Evolutionary conservation across 1,284 basidiomycete species (phyloP).

Genomic region (Malassezia psittaci): DNA sequence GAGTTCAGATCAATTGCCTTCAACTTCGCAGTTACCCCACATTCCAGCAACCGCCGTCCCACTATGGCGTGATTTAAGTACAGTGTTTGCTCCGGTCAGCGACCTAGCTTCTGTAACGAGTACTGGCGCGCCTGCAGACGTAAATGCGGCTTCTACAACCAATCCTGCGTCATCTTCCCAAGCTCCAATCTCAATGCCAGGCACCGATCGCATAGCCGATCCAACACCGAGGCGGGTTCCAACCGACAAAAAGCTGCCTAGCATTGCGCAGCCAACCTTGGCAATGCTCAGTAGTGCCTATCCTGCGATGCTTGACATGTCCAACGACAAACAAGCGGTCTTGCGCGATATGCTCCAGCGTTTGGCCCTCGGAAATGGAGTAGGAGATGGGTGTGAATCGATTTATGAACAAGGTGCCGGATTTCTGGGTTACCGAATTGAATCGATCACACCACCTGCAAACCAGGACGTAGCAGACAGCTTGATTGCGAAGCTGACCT

Average conservation of each 20-base stretch:
- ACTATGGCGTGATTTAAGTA: slow-evolving; percentile 30
- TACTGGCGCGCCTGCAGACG: neutral
- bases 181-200: neutral
- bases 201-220: slow-evolving; percentile 18
- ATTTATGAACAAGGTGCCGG: slow-evolving; percentile 22
- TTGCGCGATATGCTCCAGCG: slow-evolving; percentile 35
- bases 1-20: slow-evolving; percentile 33
- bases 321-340: slow-evolving; percentile 25
- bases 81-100: slow-evolving; percentile 29
- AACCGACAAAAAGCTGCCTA: slow-evolving; percentile 14
- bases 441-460: neutral
- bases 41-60: slow-evolving; percentile 38
- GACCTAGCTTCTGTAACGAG: slow-evolving; percentile 11
- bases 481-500: slow-evolving; percentile 21
- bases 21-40: slow-evolving; percentile 36
- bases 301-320: slow-evolving; percentile 32
- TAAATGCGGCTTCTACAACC: neutral
- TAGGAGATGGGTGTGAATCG: slow-evolving; percentile 23
- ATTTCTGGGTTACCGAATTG: slow-evolving; percentile 31
- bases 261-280: slow-evolving; percentile 26
- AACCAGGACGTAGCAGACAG: neutral
- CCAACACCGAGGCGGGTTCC: slow-evolving; percentile 21
- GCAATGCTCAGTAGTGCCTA: slow-evolving; percentile 38
- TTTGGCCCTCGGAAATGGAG: slow-evolving; percentile 27
- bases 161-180: neutral